Evolutionary conservation across 2,329 filamentous ascomycete species (phyloP), one percentile per base, ranked within the genome.

Genomic region (Pyrenochaeta sp.): DNA sequence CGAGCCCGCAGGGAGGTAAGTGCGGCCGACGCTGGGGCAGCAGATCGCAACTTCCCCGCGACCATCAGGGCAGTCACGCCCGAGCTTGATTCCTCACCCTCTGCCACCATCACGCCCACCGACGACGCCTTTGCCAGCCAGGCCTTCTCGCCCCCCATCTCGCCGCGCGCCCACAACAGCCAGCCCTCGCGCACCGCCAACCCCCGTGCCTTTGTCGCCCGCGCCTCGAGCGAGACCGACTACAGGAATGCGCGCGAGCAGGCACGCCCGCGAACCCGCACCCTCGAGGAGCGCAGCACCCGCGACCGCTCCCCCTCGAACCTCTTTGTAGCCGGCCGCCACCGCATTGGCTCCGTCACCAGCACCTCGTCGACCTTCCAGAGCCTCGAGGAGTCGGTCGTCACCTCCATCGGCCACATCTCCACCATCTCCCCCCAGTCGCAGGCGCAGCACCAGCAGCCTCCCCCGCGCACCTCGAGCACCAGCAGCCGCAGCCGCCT

Each of bases 331-430:
- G 72, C 43, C 7, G 78, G 74, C 55, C 81, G 87, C 37, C 82
- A 85, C 58, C 80, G 87, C 37, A 82, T 90, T 29, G 85, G 87
- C 35, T 90, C 87, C 19, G 82, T 90, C 57, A 85, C 87, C 56
- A 86, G 85, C 23, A 44, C 41, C 38, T 81, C 83, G 4, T 76
- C 81, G 34, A 75, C 77, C 35, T 76, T 79, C 35, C 71, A 77
- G 54, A 67, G 63, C 50, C 58, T 70, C 37, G 70, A 73, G 48
- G 72, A 73, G 50, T 66, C 66, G 17, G 62, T 73, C 30, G 65
- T 71, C 11, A 69, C 67, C 7, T 72, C 68, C 35, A 74, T 74
- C 34, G 72, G 72, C 14, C 72, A 74, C 48, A 69, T 69, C 23
- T 71, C 68, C 10, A 73, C 65, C 44, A 67, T 71, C 27, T 68